Evolutionary conservation across 2,329 filamentous ascomycete species (phyloP), one percentile per base, ranked within the genome.

Genomic region (Talaromyces islandicus): DNA sequence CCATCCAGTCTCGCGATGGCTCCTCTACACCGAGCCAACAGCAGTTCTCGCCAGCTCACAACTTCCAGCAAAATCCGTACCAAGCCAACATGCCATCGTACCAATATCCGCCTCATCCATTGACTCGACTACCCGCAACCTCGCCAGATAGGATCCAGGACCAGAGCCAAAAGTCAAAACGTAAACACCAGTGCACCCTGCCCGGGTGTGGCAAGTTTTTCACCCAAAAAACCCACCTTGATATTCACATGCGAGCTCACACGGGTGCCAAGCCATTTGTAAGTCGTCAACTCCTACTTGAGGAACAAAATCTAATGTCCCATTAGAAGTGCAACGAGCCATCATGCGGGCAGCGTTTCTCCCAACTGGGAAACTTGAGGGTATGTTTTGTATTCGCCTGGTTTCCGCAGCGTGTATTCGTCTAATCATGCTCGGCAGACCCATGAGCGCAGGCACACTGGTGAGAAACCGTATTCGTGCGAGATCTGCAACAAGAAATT

Each of bases 251-350:
- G 52, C 84, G 92, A 64, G 88, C 89, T 4, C 94, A 99, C 74
- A 96, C 91, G 2, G 94, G 94, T 17, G 86, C 89, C 58, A 94
- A 92, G 72, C 93, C 93, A 62, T 97, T 93, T 72, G 89, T 96
- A 79, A 81, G 90, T 54, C n/a, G 64, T 51, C 27, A 24, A 53
- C n/a, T 38, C 53, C n/a, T 30, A 51, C 59, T 35, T 21, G 5
- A 21, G 14, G 24, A n/a, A 4, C 25, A 11, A 38, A 24, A 30
- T 52, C 27, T 62, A 64, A 46, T 64, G 46, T 54, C 12, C 29
- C 52, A 54, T 52, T 64, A 85, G 87, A 72, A 81, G 21, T 96
- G 91, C 78, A 87, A 85, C 64, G 83, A 89, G 64, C 82, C 85
- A 3, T 82, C 83, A 5, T 97, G 93, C 72, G 86, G 85, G 25